Evolutionary conservation across 345 rosid genomes (phyloP).

Genomic region (Lepidium didymum): DNA sequence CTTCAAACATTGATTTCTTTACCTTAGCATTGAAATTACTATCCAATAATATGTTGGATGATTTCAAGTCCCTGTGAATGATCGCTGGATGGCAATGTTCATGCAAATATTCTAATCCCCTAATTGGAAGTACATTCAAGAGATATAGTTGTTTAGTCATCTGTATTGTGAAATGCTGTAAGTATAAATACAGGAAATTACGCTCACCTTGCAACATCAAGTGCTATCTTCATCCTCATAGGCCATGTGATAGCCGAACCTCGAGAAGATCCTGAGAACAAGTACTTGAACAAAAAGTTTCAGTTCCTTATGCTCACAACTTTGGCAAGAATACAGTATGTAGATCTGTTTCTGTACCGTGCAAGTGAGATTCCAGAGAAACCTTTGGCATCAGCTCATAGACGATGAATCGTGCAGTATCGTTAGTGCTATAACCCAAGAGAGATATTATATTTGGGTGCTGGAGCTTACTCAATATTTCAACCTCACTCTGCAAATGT

Average conservation of each 20-base stretch:
- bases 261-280: conserved; percentile 51
- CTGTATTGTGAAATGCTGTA: background rate
- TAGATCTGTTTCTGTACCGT: conserved; percentile 43
- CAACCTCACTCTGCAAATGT: conserved; percentile 76
- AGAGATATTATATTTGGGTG: conserved; percentile 74
- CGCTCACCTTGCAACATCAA: conserved; percentile 74
- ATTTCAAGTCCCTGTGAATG: conserved; percentile 97
- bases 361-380: conserved; percentile 81
- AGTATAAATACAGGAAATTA: background rate
- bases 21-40: conserved; percentile 93
- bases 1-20: conserved; percentile 6
- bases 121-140: conserved; percentile 29
- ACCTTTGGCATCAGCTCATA: conserved; percentile 90
- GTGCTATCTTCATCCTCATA: conserved; percentile 90
- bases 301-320: background rate
- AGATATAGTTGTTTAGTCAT: background rate
- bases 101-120: conserved; percentile 95
- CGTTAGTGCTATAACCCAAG: conserved; percentile 63
- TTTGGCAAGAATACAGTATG: background rate
- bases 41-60: conserved; percentile 89
- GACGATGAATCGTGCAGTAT: conserved; percentile 52
- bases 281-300: background rate
- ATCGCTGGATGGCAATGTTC: conserved; percentile 84
- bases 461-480: conserved; percentile 61
- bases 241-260: conserved; percentile 81